Evolutionary conservation across 1,139 yeast genomes (phyloP), one percentile per base, ranked within the genome.

Genomic region (Kurtzmaniella quercitrusa): DNA sequence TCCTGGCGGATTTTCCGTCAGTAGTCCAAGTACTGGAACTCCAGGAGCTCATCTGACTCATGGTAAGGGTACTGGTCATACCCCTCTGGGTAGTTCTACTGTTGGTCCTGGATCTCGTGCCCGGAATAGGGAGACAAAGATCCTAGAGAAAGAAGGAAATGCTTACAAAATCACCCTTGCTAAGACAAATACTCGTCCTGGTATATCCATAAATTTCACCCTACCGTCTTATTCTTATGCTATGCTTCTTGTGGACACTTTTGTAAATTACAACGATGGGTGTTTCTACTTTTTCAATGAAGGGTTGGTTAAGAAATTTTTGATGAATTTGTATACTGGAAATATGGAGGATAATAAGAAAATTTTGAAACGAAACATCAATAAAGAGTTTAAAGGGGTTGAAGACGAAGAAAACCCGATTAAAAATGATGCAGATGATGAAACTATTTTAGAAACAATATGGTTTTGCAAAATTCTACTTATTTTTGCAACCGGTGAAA

Each of bases 271-370:
- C 57, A 83, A 87, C 54, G 93, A 85, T 57, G 94, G 93, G 1
- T 85, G 95, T 54, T 88, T 86, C 59, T 88, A 88, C 62, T 87
- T 87, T 56, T 85, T 87, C 66, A 88, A 88, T 58, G 91, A 85
- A 57, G 94, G 94, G 0, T 58, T 84, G 25, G 87, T 84, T 25
- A 84, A 84, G 56, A 76, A 77, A 49, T 82, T 80, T 49, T 59
- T 85, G 42, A 75, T 79, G 66, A 74, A 82, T 47, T 68, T 84
- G 27, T 85, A 83, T 57, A 62, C 75, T 2, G 78, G 78, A 7
- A 70, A 68, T 31, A 58, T 70, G 17, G 60, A 57, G 12, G 77
- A 70, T 34, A 73, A 73, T 50, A 67, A 62, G 45, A 60, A 58
- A 39, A 72, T 73, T 19, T 58, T 72, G 52, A 63, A 63, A 47